phyloP scores from a whole-genome alignment of 306 rosid species.

The Quercus rubra region DNA sequence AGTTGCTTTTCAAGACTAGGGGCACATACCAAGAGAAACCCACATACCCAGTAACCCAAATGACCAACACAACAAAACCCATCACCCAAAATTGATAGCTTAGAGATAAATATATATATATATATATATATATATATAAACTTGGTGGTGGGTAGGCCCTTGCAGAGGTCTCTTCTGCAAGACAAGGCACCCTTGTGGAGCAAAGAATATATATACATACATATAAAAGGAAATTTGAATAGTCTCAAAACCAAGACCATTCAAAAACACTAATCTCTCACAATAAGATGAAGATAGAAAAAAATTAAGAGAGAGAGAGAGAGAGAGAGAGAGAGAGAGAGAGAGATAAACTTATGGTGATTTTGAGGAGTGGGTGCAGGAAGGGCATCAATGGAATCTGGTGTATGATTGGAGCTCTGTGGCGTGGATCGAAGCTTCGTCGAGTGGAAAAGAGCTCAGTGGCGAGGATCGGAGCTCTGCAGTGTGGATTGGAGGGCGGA shows the following conservation, averaged over 20 bases:
- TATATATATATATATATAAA: not conserved
- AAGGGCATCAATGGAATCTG: constrained; percentile 19
- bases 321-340: not conserved
- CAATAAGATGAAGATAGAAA: not conserved
- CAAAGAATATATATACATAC: constrained; percentile 54
- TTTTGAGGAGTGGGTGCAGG: constrained; percentile 17
- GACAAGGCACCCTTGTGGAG: constrained; percentile 91
- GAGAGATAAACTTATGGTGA: constrained; percentile 30
- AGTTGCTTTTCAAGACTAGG: not conserved
- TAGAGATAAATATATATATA: not conserved
- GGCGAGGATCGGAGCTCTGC: too few relatives aligned
- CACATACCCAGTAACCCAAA: not conserved
- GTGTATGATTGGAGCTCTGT: too few relatives aligned
- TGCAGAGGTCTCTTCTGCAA: constrained; percentile 86
- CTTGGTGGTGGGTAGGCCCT: constrained; percentile 78
- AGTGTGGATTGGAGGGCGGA: too few relatives aligned
- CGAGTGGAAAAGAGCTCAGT: too few relatives aligned
- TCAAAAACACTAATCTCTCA: constrained; percentile 16
- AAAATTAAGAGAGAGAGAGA: not conserved
- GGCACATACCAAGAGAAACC: not conserved
- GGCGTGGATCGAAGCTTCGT: too few relatives aligned
- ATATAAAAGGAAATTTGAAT: not conserved
- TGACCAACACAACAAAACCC: not conserved
- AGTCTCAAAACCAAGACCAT: constrained; percentile 4
- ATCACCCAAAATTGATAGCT: not conserved